phyloP scores from a whole-genome alignment of 495 filamentous ascomycete genomes.

The Talaromyces trachyspermus region DNA sequence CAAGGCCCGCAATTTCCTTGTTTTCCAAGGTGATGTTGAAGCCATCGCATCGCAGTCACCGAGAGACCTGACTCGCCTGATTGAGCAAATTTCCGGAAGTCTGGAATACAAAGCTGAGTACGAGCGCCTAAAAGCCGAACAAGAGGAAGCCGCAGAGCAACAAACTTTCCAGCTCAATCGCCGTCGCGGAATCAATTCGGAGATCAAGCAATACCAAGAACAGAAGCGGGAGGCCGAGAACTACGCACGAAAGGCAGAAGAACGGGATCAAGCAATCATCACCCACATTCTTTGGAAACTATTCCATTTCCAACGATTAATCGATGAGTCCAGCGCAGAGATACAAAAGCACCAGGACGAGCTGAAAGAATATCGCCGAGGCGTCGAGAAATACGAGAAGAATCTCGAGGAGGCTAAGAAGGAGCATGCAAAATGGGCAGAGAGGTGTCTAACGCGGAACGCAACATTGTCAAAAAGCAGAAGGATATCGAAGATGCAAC shows the following conservation, averaged over 20 bases:
- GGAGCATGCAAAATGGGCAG: slow-evolving; percentile 73
- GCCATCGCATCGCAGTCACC: slow-evolving; percentile 93
- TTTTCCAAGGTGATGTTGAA: slow-evolving; percentile 98
- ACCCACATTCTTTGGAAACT: slow-evolving; percentile 96
- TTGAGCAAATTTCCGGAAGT: slow-evolving; percentile 96
- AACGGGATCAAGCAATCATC: slow-evolving; percentile 86
- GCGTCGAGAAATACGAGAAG: slow-evolving; percentile 76
- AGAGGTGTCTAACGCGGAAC: slow-evolving; percentile 75
- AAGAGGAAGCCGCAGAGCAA: slow-evolving; percentile 80
- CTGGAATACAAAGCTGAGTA: slow-evolving; percentile 94
- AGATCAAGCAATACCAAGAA: slow-evolving; percentile 95
- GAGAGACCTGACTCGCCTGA: slow-evolving; percentile 85
- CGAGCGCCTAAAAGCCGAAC: slow-evolving; percentile 75
- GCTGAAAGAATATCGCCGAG: slow-evolving; percentile 84
- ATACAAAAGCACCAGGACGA: slow-evolving; percentile 95
- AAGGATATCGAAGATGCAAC: slow-evolving; percentile 83
- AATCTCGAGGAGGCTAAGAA: slow-evolving; percentile 80
- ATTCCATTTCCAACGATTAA: slow-evolving; percentile 87
- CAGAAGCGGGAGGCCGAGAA: slow-evolving; percentile 95
- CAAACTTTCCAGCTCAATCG: slow-evolving; percentile 80
- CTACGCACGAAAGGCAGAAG: slow-evolving; percentile 78
- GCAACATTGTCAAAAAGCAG: slow-evolving; percentile 73
- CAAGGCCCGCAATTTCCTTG: slow-evolving; percentile 94
- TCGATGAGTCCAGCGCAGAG: slow-evolving; percentile 83
- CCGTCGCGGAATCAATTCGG: slow-evolving; percentile 89